A percentile compares a stretch with the other conserved stretches of the same genome.
phyloP scores from a whole-genome alignment of 192 early-diverging fungal genomes.

The Backusella macrospora region DNA sequence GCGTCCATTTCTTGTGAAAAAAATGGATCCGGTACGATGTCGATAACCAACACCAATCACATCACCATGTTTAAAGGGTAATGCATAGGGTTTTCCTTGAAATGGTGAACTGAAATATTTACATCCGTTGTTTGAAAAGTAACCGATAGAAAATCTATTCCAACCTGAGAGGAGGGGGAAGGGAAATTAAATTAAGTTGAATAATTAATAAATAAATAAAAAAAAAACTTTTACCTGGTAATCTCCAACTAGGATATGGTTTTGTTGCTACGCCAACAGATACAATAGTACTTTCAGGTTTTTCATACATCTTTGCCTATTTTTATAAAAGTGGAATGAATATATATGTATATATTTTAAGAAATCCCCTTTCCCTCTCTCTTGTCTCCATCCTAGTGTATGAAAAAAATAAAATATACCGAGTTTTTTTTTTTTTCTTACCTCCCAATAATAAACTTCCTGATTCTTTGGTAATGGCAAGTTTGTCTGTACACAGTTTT shows the following conservation, averaged over 20 bases:
- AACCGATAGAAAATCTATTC: conserved; percentile 52
- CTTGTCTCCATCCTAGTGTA: no score
- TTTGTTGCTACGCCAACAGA: conserved; percentile 54
- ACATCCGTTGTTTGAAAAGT: conserved; percentile 45
- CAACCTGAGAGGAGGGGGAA: no score
- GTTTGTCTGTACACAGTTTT: conserved; percentile 79
- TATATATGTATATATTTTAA: conserved; percentile 13
- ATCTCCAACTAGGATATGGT: conserved; percentile 53
- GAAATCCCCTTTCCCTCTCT: background rate
- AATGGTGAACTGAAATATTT: conserved; percentile 45
- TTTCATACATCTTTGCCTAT: conserved; percentile 44
- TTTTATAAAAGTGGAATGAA: background rate
- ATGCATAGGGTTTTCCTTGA: conserved; percentile 37
- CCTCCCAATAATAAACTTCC: conserved; percentile 83
- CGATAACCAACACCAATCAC: conserved; percentile 56
- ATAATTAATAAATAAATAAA: no score
- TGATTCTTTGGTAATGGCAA: conserved; percentile 77
- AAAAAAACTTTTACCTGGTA: conserved; percentile 39
- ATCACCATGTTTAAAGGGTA: conserved; percentile 46
- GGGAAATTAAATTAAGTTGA: no score
- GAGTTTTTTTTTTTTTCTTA: background rate
- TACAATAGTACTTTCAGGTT: conserved; percentile 43
- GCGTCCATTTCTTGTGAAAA: conserved; percentile 54
- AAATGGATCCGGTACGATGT: conserved; percentile 52
- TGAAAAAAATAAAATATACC: background rate